Conservation (phyloP, 176 grass and related monocot genomes). For the Tuctoria greenei region DNA sequence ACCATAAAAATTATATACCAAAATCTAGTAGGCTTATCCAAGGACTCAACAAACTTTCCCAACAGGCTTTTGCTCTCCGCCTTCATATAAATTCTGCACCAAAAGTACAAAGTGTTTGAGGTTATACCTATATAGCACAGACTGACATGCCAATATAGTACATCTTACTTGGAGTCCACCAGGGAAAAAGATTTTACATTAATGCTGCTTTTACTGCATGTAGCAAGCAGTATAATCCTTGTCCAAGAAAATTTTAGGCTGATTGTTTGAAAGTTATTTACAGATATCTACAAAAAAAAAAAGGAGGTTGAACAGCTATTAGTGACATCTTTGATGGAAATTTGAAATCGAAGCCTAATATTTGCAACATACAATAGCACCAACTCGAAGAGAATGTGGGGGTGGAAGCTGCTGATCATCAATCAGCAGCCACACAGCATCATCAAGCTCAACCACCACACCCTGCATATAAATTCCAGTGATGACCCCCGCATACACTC, state of each 20-base stretch:
- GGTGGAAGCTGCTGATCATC: slow-evolving; percentile 55
- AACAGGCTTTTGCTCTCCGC: slow-evolving; percentile 41
- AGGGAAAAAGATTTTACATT: slow-evolving; percentile 64
- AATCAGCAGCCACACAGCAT: slow-evolving; percentile 56
- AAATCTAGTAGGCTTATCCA: slow-evolving; percentile 71
- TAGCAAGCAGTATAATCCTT: slow-evolving; percentile 52
- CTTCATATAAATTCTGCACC: slow-evolving; percentile 50
- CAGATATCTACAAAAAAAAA: slow-evolving; percentile 59
- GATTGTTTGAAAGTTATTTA: slow-evolving; percentile 60
- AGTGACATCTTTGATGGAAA: slow-evolving; percentile 16
- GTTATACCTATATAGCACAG: not conserved
- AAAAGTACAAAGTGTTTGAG: slow-evolving; percentile 32
- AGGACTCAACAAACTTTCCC: slow-evolving; percentile 62
- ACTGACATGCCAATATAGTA: slow-evolving; percentile 24
- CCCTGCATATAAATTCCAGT: slow-evolving; percentile 68
- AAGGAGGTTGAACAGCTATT: slow-evolving; percentile 9
- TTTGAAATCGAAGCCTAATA: slow-evolving; percentile 22
- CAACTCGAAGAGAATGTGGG: slow-evolving; percentile 76
- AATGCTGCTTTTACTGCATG: slow-evolving; percentile 77
- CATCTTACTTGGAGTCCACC: slow-evolving; percentile 63
- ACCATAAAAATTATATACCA: slow-evolving; percentile 58
- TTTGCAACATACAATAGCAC: slow-evolving; percentile 67
- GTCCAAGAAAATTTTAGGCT: slow-evolving; percentile 57
- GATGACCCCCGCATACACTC: slow-evolving; percentile 55
- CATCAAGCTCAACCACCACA: slow-evolving; percentile 70